These are phyloP conservation scores for Talaromyces sp. DNA, from an alignment of 2,329 filamentous ascomycete genomes.

Conservation along the genomic window DNA sequence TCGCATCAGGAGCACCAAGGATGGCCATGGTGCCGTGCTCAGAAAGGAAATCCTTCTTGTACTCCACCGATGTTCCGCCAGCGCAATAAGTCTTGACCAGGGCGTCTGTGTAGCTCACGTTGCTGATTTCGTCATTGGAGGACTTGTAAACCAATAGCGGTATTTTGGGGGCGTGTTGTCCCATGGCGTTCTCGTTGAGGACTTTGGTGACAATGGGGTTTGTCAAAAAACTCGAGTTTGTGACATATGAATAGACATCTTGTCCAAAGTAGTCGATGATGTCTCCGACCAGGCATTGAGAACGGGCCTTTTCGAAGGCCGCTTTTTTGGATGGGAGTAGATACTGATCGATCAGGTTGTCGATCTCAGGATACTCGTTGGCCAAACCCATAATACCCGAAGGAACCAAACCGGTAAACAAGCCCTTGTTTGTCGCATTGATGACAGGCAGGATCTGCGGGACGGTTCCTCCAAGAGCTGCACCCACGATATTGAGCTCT, in stretches of 20 bases:
- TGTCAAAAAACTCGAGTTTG: constrained; percentile 16
- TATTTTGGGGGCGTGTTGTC: constrained; percentile 38
- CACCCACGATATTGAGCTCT: constrained; percentile 44
- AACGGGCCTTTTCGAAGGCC: constrained; percentile 17
- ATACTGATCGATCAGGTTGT: constrained; percentile 13
- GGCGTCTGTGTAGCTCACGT: constrained; percentile 40
- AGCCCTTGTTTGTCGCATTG: constrained; percentile 24
- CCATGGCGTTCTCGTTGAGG: constrained; percentile 26
- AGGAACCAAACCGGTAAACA: constrained; percentile 33
- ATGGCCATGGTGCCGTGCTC: constrained; percentile 34
- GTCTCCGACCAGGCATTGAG: constrained; percentile 18
- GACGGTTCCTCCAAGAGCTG: constrained; percentile 46
- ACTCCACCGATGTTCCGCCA: constrained; percentile 38
- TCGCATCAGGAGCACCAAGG: constrained; percentile 28
- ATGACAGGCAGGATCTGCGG: constrained; percentile 38
- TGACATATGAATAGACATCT: constrained; percentile 20
- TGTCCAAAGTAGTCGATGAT: constrained; percentile 15
- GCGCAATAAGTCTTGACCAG: constrained; percentile 35
- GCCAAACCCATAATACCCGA: constrained; percentile 21
- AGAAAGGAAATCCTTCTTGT: constrained; percentile 42
- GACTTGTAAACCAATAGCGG: constrained; percentile 51
- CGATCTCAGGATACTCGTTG: constrained; percentile 20
- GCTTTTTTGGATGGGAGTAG: constrained; percentile 15
- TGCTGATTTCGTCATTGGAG: constrained; percentile 42
- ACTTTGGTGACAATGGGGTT: constrained; percentile 10